Percentiles rank a stretch among this genome's conserved stretches.
Evolutionary conservation across 108 stramenopile species (phyloP).

Genomic region (Aurantiochytrium sp.): DNA sequence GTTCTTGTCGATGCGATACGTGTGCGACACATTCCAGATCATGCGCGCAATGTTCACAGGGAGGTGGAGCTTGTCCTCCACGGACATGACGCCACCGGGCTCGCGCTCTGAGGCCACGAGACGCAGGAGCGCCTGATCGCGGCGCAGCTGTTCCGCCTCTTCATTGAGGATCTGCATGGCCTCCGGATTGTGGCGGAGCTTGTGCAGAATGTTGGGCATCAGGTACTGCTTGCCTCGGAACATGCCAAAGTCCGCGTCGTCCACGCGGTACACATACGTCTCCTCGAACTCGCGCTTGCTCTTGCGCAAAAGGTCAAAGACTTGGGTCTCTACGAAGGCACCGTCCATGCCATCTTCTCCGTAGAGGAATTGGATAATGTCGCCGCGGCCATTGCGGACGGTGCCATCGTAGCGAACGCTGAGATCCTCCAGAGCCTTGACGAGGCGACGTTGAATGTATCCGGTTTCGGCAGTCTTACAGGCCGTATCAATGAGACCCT

Average conservation of each 20-base stretch:
- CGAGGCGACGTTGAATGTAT: conserved; percentile 96
- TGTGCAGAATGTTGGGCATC: conserved; percentile 64
- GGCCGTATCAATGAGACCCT: conserved; percentile 97
- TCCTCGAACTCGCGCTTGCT: conserved; percentile 67
- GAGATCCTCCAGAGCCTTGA: conserved; percentile 96
- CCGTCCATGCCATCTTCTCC: conserved; percentile 99
- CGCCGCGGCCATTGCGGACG: conserved; percentile 75
- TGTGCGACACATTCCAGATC: conserved; percentile 79
- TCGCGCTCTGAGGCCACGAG: conserved; percentile 78
- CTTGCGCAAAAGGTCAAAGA: conserved; percentile 71
- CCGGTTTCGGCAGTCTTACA: conserved; percentile 98
- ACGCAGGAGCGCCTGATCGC: conserved; percentile 73
- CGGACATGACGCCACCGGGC: conserved; percentile 60
- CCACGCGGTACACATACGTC: conserved; percentile 57
- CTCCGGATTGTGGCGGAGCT: conserved; percentile 73
- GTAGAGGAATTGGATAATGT: conserved; percentile 95
- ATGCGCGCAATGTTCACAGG: conserved; percentile 83
- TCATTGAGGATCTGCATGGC: conserved; percentile 72
- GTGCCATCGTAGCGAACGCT: conserved; percentile 96
- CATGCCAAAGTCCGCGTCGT: conserved; percentile 70
- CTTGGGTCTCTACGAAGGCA: conserved; percentile 92
- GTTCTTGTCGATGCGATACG: conserved; percentile 72
- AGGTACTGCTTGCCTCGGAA: conserved; percentile 68
- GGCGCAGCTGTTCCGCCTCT: conserved; percentile 70
- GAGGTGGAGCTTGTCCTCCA: conserved; percentile 70